phyloP scores from a whole-genome alignment of 306 rosid species.

The Fragaria nilgerrensis region DNA sequence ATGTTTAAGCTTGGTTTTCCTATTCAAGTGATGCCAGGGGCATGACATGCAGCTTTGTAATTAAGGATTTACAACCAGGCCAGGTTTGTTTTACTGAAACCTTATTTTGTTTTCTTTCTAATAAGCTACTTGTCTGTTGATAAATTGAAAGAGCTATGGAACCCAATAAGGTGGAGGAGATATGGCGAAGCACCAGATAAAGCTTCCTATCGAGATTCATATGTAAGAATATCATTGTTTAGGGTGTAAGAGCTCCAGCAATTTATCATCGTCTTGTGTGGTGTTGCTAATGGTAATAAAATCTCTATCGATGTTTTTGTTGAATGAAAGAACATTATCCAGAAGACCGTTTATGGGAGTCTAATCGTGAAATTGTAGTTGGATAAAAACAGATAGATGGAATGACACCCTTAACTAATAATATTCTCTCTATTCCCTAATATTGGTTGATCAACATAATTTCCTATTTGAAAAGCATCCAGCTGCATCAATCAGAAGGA shows the following conservation, averaged over 20 bases:
- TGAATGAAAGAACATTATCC: too few species aligned
- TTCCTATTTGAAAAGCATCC: too few species aligned
- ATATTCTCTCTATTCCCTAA: too few species aligned
- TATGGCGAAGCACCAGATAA: not conserved
- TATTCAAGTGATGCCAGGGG: not conserved
- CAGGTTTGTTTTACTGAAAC: not conserved
- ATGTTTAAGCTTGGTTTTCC: not conserved
- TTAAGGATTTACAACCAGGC: not conserved
- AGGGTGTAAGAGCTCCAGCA: not conserved
- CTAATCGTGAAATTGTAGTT: too few species aligned
- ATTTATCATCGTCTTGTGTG: not conserved
- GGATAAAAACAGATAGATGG: too few species aligned
- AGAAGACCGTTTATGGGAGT: too few species aligned
- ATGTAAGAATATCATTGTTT: not conserved
- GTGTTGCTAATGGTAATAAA: too few species aligned
- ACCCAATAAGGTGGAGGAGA: not conserved
- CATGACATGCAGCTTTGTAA: not conserved
- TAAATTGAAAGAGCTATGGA: not conserved
- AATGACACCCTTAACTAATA: too few species aligned
- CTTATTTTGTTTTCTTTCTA: too few species aligned
- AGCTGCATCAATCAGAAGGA: too few species aligned
- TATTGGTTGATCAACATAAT: too few species aligned
- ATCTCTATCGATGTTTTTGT: too few species aligned
- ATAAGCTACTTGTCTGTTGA: not conserved
- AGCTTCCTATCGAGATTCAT: not conserved